These are phyloP conservation scores for Fomitopsis pinicola DNA, from an alignment of 1,284 basidiomycete genomes.

Conservation along the genomic window DNA sequence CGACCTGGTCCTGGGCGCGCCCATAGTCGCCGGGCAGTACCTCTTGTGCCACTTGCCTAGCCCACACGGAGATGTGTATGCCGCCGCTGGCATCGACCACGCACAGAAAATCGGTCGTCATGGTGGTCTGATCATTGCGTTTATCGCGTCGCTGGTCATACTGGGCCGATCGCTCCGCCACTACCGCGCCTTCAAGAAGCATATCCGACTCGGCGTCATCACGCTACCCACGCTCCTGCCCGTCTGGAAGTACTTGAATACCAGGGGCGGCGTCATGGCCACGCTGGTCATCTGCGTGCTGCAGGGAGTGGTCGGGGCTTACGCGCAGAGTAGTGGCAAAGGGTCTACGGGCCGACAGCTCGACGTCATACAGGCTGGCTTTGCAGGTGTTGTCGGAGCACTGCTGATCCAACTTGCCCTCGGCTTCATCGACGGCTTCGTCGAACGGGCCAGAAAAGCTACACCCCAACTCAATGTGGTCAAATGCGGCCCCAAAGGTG, in stretches of 20 bases:
- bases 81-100: neutral
- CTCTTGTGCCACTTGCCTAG: neutral
- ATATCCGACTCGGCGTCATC: neutral
- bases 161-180: neutral
- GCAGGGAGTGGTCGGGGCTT: neutral
- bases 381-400: neutral
- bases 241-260: neutral
- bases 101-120: neutral
- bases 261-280: neutral
- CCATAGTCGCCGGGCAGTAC: neutral
- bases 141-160: neutral
- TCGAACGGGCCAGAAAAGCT: neutral
- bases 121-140: neutral
- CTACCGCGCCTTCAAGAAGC: neutral
- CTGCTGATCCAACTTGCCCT: neutral
- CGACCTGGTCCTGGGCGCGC: neutral
- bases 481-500: neutral
- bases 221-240: neutral
- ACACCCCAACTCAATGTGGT: neutral
- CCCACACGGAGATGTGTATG: neutral
- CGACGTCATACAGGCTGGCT: neutral
- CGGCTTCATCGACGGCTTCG: neutral
- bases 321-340: neutral
- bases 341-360: neutral
- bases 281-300: neutral